These are phyloP conservation scores for Isabelozyma gotoi DNA, from an alignment of 805 yeast genomes.

Conservation along the genomic window DNA sequence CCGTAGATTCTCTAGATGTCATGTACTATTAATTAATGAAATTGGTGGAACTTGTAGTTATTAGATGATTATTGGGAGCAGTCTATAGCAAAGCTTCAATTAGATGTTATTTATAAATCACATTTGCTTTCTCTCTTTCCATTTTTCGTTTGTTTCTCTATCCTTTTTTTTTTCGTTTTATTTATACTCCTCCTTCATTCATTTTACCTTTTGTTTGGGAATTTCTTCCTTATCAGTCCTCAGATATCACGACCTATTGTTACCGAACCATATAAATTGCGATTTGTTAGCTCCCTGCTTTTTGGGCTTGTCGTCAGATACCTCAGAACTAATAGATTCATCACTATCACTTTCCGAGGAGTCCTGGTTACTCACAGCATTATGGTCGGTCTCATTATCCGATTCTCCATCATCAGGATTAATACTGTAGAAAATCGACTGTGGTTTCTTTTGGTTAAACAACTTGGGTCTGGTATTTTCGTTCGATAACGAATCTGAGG, in stretches of 20 bases:
- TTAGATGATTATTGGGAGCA: no score
- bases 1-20: no score
- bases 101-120: no score
- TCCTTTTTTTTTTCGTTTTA: no score
- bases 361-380: slow-evolving; percentile 13
- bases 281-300: slow-evolving; percentile 2
- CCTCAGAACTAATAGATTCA: background rate
- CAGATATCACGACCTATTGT: no score
- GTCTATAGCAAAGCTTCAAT: no score
- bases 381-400: background rate
- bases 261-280: slow-evolving; percentile 40
- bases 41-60: no score
- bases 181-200: background rate
- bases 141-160: no score
- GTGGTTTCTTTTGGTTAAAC: background rate
- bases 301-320: slow-evolving; percentile 1
- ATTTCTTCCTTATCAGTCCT: no score
- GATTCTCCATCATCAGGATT: background rate
- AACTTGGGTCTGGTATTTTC: background rate
- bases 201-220: background rate
- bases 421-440: background rate
- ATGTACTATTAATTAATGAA: no score
- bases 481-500: background rate
- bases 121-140: no score
- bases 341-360: slow-evolving; percentile 6